Evolutionary conservation across 2,329 filamentous ascomycete genomes (phyloP).

Genomic region (Mollisiaceae sp.): DNA sequence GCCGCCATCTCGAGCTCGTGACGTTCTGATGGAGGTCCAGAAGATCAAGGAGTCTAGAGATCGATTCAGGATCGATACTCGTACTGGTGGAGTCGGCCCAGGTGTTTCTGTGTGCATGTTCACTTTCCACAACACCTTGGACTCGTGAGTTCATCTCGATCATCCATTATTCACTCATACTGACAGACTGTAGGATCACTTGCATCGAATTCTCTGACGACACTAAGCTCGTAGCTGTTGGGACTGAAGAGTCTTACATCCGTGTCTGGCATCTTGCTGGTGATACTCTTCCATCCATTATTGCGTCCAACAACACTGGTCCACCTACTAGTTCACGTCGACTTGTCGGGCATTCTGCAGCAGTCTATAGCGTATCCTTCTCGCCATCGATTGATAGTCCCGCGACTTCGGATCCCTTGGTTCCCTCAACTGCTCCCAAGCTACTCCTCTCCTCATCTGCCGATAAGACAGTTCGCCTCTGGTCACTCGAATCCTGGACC

Average conservation of each 20-base stretch:
- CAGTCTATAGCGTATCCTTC: slow-evolving; percentile 89
- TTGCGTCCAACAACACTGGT: slow-evolving; percentile 61
- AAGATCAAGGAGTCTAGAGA: slow-evolving; percentile 93
- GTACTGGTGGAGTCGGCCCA: slow-evolving; percentile 82
- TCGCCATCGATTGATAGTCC: slow-evolving; percentile 53
- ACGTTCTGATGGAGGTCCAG: slow-evolving; percentile 93
- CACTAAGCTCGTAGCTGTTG: slow-evolving; percentile 82
- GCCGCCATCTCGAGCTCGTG: slow-evolving; percentile 84
- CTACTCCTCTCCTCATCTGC: slow-evolving; percentile 86
- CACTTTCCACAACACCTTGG: slow-evolving; percentile 95
- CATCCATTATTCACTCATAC: slow-evolving; percentile 9
- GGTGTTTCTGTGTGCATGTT: slow-evolving; percentile 94
- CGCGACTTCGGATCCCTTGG: slow-evolving; percentile 30
- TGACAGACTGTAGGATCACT: slow-evolving; percentile 65
- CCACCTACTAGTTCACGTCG: slow-evolving; percentile 74
- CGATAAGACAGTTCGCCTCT: slow-evolving; percentile 87
- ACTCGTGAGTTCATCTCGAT: slow-evolving; percentile 65
- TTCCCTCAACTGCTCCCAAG: slow-evolving; percentile 63
- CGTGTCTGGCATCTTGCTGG: slow-evolving; percentile 92
- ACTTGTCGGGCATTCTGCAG: slow-evolving; percentile 85
- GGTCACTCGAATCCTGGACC: slow-evolving; percentile 91
- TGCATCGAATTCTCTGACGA: slow-evolving; percentile 96
- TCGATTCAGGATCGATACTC: slow-evolving; percentile 83
- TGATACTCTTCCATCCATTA: slow-evolving; percentile 73
- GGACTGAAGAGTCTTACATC: slow-evolving; percentile 93